phyloP scores from a whole-genome alignment of 495 filamentous ascomycete species.

The Penicillium ochrochloron region DNA sequence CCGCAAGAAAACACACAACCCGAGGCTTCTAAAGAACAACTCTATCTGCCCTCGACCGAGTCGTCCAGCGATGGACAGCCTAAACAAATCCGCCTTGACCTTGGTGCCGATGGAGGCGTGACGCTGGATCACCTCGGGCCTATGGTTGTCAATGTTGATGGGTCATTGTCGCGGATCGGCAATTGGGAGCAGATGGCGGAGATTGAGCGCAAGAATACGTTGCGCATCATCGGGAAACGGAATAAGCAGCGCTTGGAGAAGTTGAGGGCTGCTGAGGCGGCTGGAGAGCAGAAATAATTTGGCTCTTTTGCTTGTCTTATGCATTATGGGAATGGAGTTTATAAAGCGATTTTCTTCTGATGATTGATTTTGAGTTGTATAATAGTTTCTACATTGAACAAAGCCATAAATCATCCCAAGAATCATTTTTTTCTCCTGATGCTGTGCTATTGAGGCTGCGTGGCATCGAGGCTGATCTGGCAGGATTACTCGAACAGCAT shows the following conservation, averaged over 20 bases:
- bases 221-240: constrained; percentile 65
- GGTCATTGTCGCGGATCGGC: constrained; percentile 63
- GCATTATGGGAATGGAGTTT: neutral
- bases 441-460: neutral
- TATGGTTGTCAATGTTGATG: constrained; percentile 70
- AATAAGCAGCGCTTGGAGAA: constrained; percentile 64
- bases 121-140: constrained; percentile 65
- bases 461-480: neutral
- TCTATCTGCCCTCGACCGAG: constrained; percentile 38
- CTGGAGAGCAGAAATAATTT: constrained; percentile 8
- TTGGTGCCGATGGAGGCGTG: constrained; percentile 51
- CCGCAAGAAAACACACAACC: constrained; percentile 16
- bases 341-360: neutral
- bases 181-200: constrained; percentile 73
- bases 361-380: constrained; percentile 2
- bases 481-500: constrained; percentile 25
- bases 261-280: constrained; percentile 47
- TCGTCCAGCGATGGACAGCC: constrained; percentile 18
- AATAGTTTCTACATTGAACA: neutral
- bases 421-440: neutral
- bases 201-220: constrained; percentile 62
- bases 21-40: constrained; percentile 21
- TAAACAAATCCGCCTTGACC: constrained; percentile 41
- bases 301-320: neutral
- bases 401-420: constrained; percentile 14